phyloP scores from a whole-genome alignment of 2,329 filamentous ascomycete genomes.

The Escovopsis sp. region DNA sequence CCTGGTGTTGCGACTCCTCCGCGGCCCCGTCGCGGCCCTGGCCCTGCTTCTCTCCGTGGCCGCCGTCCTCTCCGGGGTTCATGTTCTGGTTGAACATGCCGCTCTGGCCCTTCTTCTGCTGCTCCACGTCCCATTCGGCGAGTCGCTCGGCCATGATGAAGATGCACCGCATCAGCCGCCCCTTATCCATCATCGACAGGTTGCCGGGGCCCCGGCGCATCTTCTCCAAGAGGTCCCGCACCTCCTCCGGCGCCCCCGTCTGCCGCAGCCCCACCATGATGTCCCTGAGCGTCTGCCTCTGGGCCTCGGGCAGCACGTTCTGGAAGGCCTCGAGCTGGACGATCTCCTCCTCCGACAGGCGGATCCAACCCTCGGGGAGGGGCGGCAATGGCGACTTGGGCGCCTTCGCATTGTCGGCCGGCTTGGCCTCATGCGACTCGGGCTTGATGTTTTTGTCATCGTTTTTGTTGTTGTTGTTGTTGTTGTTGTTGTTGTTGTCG shows the following conservation, averaged over 20 bases:
- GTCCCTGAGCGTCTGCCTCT: slow-evolving; percentile 43
- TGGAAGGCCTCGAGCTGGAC: slow-evolving; percentile 44
- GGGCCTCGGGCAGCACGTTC: slow-evolving; percentile 46
- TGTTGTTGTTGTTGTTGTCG: slow-evolving; percentile 1
- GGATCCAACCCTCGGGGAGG: slow-evolving; percentile 33
- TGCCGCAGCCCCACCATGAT: slow-evolving; percentile 48
- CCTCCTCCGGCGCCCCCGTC: slow-evolving; percentile 54
- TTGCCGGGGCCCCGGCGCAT: slow-evolving; percentile 44
- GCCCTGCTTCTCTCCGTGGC: slow-evolving; percentile 5
- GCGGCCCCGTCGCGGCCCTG: slow-evolving; percentile 8
- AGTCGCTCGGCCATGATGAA: slow-evolving; percentile 23
- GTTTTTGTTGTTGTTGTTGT: slow-evolving; percentile 10
- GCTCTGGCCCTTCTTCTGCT: slow-evolving; percentile 8
- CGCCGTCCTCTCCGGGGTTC: slow-evolving; percentile 9
- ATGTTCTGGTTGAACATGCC: slow-evolving; percentile 12
- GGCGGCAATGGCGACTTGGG: slow-evolving; percentile 16
- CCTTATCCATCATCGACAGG: slow-evolving; percentile 23
- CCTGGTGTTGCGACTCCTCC: slow-evolving; percentile 12
- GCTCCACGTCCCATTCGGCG: slow-evolving; percentile 15
- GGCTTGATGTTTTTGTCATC: slow-evolving; percentile 9
- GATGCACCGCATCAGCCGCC: slow-evolving; percentile 21
- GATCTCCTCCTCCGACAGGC: slow-evolving; percentile 30
- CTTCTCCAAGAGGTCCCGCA: slow-evolving; percentile 41
- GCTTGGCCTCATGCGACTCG: slow-evolving; percentile 1
- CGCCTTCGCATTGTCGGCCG: slow-evolving; percentile 8